Conservation (phyloP, 108 stramenopile species). For the Pseudonitzschia multistriata region DNA sequence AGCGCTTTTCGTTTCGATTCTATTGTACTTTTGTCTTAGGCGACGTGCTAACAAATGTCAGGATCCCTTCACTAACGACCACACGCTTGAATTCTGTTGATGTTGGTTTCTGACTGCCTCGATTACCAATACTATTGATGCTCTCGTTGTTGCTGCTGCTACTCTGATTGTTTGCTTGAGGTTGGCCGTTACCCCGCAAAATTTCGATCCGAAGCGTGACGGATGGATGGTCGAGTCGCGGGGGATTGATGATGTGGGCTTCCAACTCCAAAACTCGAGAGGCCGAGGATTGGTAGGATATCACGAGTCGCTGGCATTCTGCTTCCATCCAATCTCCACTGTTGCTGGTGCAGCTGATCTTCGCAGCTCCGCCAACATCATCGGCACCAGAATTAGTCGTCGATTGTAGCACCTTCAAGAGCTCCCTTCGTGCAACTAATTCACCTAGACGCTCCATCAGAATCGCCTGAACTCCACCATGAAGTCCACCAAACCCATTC, state of each 20-base stretch:
- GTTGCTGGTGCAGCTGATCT: background rate
- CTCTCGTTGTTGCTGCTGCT: background rate
- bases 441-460: constrained; percentile 6
- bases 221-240: background rate
- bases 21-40: background rate
- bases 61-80: constrained; percentile 13
- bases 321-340: background rate
- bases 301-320: constrained; percentile 7
- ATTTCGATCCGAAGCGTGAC: constrained; percentile 8
- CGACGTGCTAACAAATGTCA: background rate
- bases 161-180: background rate
- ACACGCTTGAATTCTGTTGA: background rate
- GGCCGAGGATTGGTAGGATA: constrained; percentile 19
- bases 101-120: no score
- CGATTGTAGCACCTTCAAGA: background rate
- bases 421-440: background rate
- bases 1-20: background rate
- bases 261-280: background rate
- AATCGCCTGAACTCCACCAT: constrained; percentile 17
- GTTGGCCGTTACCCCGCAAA: background rate
- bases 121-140: no score
- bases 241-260: constrained; percentile 6
- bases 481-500: constrained; percentile 17
- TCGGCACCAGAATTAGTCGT: background rate
- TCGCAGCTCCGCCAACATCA: background rate